These are phyloP conservation scores for Yamadazyma jaroonii DNA, from an alignment of 1,139 yeast genomes.

Conservation along the genomic window DNA sequence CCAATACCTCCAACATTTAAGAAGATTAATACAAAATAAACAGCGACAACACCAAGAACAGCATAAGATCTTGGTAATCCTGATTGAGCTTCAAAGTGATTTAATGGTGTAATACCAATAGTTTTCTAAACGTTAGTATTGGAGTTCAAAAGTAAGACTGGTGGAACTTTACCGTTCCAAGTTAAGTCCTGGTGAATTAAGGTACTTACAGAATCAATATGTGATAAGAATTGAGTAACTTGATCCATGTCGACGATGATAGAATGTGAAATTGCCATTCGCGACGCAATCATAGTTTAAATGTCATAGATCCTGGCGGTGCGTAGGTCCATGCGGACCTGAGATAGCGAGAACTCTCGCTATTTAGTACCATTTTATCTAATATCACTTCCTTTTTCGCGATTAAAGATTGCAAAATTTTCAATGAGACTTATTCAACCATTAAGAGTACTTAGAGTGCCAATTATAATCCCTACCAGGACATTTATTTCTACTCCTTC, in stretches of 20 bases:
- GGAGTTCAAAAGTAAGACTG: background rate
- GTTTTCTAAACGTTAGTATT: constrained; percentile 12
- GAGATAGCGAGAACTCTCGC: no score
- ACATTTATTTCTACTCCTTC: background rate
- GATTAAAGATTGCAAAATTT: constrained; percentile 1
- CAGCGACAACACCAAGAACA: constrained; percentile 58
- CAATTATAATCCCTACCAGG: background rate
- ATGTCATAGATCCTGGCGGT: no score
- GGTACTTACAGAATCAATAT: constrained; percentile 15
- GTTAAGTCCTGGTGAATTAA: no score
- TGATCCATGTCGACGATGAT: constrained; percentile 14
- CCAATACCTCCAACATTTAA: constrained; percentile 93
- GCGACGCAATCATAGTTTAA: no score
- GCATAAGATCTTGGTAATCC: constrained; percentile 90
- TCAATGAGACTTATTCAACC: constrained; percentile 1
- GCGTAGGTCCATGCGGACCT: no score
- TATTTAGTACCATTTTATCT: no score
- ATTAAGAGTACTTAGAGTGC: background rate
- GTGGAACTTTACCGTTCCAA: no score
- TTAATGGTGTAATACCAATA: constrained; percentile 10
- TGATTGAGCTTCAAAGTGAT: constrained; percentile 58
- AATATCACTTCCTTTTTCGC: no score
- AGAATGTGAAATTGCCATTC: constrained; percentile 4
- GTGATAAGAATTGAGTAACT: constrained; percentile 15
- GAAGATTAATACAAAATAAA: constrained; percentile 76